Percentiles rank a stretch among this genome's conserved stretches.
phyloP scores from a whole-genome alignment of 192 early-diverging fungal species.

The Bifiguratus adelaidae region DNA sequence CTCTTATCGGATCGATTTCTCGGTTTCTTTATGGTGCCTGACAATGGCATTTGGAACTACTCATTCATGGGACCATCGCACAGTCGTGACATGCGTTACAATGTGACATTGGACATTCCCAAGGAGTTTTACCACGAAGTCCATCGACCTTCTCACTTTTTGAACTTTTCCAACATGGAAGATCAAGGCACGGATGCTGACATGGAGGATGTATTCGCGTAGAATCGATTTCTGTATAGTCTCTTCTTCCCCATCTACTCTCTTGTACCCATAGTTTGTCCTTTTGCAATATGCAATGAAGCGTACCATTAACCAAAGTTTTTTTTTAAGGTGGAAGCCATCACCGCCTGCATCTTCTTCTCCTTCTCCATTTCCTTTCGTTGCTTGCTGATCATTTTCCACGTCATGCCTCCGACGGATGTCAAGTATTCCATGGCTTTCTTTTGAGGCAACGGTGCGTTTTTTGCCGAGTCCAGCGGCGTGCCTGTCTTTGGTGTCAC shows the following conservation, averaged over 20 bases:
- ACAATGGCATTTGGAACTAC: conserved; percentile 95
- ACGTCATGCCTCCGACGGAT: too few relatives aligned
- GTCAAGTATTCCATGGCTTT: too few relatives aligned
- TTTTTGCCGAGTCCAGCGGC: too few relatives aligned
- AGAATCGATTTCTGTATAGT: conserved; percentile 9
- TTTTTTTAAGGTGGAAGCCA: not conserved
- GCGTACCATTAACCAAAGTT: not conserved
- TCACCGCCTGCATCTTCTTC: too few relatives aligned
- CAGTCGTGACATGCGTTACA: conserved; percentile 87
- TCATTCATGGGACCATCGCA: conserved; percentile 97
- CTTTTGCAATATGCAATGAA: not conserved
- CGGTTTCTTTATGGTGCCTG: conserved; percentile 98
- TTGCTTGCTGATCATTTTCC: too few relatives aligned
- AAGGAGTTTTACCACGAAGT: conserved; percentile 96
- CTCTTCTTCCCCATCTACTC: not conserved
- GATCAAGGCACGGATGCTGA: conserved; percentile 42
- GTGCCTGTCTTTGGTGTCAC: too few relatives aligned
- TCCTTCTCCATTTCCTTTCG: too few relatives aligned
- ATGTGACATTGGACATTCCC: conserved; percentile 79
- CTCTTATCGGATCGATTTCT: conserved; percentile 91
- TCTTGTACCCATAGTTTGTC: not conserved
- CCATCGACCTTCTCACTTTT: conserved; percentile 92
- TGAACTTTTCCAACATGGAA: conserved; percentile 77
- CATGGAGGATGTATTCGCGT: conserved; percentile 47
- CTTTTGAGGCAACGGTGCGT: too few relatives aligned